Evolutionary conservation across 2,329 filamentous ascomycete genomes (phyloP), one percentile per base, ranked within the genome.

Genomic region (Stagonosporopsis chrysanthemi): DNA sequence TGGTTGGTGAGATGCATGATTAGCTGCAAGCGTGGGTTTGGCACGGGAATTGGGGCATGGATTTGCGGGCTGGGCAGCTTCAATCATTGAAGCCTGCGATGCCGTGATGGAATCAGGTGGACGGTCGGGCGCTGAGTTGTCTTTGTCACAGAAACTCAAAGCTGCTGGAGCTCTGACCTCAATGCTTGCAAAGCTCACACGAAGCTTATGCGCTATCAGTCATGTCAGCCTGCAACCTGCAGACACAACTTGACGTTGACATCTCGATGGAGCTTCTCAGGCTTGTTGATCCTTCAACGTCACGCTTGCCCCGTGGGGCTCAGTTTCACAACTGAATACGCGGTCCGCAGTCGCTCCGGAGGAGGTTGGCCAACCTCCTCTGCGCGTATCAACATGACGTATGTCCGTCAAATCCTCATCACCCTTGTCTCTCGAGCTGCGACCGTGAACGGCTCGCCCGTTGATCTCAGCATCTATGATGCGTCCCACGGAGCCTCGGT

Each of bases 381-480:
- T 45, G 33, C 39, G 26, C 41, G 41, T 56, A 56, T 41, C 46
- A 52, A 39, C 38, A 57, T 57, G 54, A 57, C 54, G 54, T 57
- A 57, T 51, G 2, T 12, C 31, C 15, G 29, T 33, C 54, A 19
- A 35, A 38, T 40, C 35, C 33, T 17, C 43, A 24, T 24, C 47
- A 39, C 26, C 14, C 50, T 41, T 22, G 35, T 22, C 28, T 22
- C 28, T 24, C 24, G 39, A 7, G 26, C 17, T 41, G 35, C 44
- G 38, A 23, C 46, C 45, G 46, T 47, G 51, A 56, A 56, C 47
- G 42, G 54, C 54, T 52, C 24, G 48, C 28, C 40, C 36, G 47
- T 19, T 52, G 38, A 52, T 48, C 47, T 38, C 22, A 31, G 24
- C 41, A 36, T 42, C 36, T 36, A 42, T 36, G 47, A 43, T 42